Evolutionary conservation across 208 protist species (phyloP), one percentile per base, ranked within the genome.

Genomic region (Trypanosoma melophagium): DNA sequence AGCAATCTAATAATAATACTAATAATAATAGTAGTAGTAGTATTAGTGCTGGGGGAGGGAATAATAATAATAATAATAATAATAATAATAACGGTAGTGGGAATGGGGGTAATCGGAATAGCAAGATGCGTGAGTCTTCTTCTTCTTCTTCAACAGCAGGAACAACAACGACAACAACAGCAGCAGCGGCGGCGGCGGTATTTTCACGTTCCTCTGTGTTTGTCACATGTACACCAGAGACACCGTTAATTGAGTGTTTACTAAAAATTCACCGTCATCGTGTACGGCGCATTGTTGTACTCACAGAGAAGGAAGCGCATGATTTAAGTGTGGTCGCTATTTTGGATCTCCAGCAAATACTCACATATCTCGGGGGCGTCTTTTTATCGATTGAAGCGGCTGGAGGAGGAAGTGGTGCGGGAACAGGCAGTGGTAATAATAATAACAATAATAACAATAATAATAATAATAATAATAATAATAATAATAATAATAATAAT

Each of bases 311-410:
- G 71, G 86, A 89, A 55, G 84, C 66, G 35, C 70, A 81, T 42
- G 80, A 79, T 49, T 59, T 78, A 24, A 84, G 74, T 57, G 75
- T 95, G 24, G 84, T 92, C 1, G 81, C 82, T 24, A 81, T 92
- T 66, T 65, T 95, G 60, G 86, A 95, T 55, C 79, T 95, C 16
- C 76, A 86, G 78, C 89, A 92, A 56, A 95, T 95, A 68, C 82
- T 92, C 19, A 74, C 85, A 61, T 89, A 92, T 67, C 77, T 95
- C 21, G 89, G 89, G 17, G 77, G 83, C 0, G 81, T 90, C 69
- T 91, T 95, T 69, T 89, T 92, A 31, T 80, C 84, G 47, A 77
- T 92, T 42, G 85, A 90, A 44, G 81, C 83, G 57, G 77, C 76
- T 12, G 76, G 77, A 4, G 62, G 42, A 9, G 25, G 64, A 25